These are phyloP conservation scores for Globisporangium barbulae DNA, from an alignment of 352 stramenopile genomes.

Conservation along the genomic window DNA sequence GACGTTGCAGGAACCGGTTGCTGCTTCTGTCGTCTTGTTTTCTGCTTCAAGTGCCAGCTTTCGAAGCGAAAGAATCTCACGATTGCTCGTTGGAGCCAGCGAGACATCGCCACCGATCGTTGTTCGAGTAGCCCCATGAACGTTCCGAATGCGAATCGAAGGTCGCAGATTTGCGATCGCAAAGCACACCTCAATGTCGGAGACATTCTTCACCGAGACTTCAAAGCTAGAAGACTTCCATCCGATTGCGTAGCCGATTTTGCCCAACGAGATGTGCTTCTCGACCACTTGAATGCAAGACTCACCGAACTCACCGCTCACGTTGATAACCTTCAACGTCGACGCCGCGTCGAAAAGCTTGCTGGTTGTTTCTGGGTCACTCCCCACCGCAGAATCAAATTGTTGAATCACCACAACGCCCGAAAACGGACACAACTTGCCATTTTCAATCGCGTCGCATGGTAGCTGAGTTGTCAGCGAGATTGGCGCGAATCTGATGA, in stretches of 20 bases:
- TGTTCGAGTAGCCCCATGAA: constrained; percentile 30
- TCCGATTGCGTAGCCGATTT: constrained; percentile 77
- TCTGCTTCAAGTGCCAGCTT: constrained; percentile 41
- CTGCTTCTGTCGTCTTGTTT: constrained; percentile 11
- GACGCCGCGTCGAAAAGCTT: constrained; percentile 35
- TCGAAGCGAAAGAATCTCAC: constrained; percentile 34
- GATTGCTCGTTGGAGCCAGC: background rate
- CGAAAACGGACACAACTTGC: constrained; percentile 49
- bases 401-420: constrained; percentile 79
- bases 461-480: constrained; percentile 47
- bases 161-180: constrained; percentile 50
- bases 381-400: constrained; percentile 27
- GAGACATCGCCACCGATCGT: constrained; percentile 21
- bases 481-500: constrained; percentile 70
- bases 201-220: constrained; percentile 62
- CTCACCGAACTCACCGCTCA: constrained; percentile 65
- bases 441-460: constrained; percentile 52
- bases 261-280: constrained; percentile 59
- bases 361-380: constrained; percentile 2
- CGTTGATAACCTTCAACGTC: constrained; percentile 62
- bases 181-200: constrained; percentile 60
- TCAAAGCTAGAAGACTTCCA: constrained; percentile 74
- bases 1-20: constrained; percentile 18
- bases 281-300: constrained; percentile 52
- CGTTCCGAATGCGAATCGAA: constrained; percentile 46